Evolutionary conservation across 2,329 filamentous ascomycete genomes (phyloP).

Genomic region (Pezicula carpinea): DNA sequence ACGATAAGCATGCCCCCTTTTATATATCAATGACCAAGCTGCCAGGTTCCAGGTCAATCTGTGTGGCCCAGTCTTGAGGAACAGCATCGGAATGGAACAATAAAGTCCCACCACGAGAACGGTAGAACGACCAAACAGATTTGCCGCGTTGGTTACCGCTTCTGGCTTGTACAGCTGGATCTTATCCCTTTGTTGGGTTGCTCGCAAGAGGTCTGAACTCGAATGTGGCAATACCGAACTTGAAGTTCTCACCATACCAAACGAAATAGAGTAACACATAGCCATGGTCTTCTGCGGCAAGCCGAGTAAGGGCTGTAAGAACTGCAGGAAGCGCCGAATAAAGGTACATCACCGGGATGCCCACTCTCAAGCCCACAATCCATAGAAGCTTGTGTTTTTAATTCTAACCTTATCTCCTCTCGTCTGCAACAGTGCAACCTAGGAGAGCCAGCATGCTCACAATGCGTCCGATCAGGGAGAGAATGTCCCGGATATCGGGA

Average conservation of each 20-base stretch:
- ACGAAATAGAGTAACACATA: neutral
- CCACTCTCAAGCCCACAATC: too few species aligned
- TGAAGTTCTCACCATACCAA: neutral
- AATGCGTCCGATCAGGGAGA: constrained; percentile 47
- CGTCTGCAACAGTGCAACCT: constrained; percentile 44
- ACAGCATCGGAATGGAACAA: too few species aligned
- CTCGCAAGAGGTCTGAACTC: neutral
- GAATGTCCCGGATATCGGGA: constrained; percentile 50
- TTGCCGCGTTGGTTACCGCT: too few species aligned
- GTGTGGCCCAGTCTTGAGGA: too few species aligned
- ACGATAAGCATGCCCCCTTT: too few species aligned
- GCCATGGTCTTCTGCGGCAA: constrained; percentile 24
- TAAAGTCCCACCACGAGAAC: too few species aligned
- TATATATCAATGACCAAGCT: too few species aligned
- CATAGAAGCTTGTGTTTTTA: neutral
- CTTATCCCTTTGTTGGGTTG: neutral
- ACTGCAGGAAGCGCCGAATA: constrained; percentile 19
- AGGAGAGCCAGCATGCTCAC: constrained; percentile 44
- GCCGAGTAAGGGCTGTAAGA: constrained; percentile 18
- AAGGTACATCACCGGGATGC: constrained; percentile 14
- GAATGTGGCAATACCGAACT: neutral
- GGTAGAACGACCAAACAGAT: too few species aligned
- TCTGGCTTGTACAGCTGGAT: too few species aligned
- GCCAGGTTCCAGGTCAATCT: too few species aligned
- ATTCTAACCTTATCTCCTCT: neutral